These are phyloP conservation scores for Nemophila menziesii DNA, from an alignment of 257 asterid genomes.

Conservation along the genomic window DNA sequence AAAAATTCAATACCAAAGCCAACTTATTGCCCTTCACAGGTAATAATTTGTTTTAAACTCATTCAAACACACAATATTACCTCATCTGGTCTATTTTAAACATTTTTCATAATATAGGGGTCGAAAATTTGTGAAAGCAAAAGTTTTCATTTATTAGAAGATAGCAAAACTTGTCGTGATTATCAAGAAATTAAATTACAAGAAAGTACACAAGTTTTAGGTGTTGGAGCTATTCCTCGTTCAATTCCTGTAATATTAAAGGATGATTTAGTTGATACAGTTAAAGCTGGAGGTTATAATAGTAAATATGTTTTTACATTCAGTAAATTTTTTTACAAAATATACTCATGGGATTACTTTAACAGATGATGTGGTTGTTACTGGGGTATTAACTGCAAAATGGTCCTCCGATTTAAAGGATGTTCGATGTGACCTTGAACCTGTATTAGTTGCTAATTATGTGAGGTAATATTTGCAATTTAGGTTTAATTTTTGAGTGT, in stretches of 20 bases:
- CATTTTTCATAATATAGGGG: slow-evolving; percentile 16
- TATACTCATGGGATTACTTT: too few species aligned
- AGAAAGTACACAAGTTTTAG: slow-evolving; percentile 91
- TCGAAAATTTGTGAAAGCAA: slow-evolving; percentile 58
- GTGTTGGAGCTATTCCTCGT: slow-evolving; percentile 98
- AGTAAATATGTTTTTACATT: neutral
- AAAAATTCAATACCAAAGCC: slow-evolving; percentile 65
- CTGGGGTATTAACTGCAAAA: slow-evolving; percentile 85
- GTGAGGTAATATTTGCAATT: slow-evolving; percentile 39
- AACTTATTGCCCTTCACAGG: slow-evolving; percentile 83
- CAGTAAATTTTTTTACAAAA: slow-evolving; percentile 13
- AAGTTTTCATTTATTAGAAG: slow-evolving; percentile 70
- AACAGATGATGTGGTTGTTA: slow-evolving; percentile 91
- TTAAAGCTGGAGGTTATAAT: slow-evolving; percentile 88
- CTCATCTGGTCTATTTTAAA: neutral
- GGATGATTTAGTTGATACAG: slow-evolving; percentile 93
- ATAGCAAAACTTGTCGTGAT: slow-evolving; percentile 73
- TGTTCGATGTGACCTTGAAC: slow-evolving; percentile 97
- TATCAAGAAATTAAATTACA: slow-evolving; percentile 96
- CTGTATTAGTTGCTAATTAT: slow-evolving; percentile 78
- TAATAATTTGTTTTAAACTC: slow-evolving; percentile 20
- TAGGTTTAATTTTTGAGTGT: too few species aligned
- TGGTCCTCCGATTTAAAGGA: slow-evolving; percentile 78
- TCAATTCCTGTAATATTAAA: slow-evolving; percentile 80
- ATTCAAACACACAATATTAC: neutral